Base-by-base conservation (phyloP, 192 early-diverging fungal species). In the Backusella tuberculispora region DNA sequence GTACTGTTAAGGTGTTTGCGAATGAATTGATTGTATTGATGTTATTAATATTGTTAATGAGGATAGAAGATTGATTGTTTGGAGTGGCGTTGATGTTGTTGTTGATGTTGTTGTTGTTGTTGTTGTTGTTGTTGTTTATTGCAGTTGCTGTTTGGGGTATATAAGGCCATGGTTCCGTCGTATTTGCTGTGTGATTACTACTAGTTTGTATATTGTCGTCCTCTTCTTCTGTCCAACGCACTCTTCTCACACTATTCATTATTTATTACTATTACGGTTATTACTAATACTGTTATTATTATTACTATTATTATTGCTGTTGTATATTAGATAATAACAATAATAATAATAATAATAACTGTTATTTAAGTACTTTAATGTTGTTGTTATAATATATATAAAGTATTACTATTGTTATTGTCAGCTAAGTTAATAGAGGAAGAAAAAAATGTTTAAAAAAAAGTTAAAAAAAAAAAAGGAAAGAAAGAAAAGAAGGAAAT, bases 161-260 rank as follows among this genome's bases (percentile, higher is more conserved):
- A 73, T 45, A 73, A 14, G 56, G 34, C 72, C 72, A 73, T 43
- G 63, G 10, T 47, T 26, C 21, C 6, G 19, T 21, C 5, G 37
- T 19, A 9, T 5, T 26, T 29, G 42, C 13, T 37, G 53, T 46
- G 13, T 42, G 29, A 34, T 34, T 0, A 2, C 29, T 34, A 34
- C 29, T 34, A 34, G 29, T 0, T 60, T 60, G 53, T 13, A 26
- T 60, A 24, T 60, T 26, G 5, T 60, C 53, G 21, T 19, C 63
- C 0, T 78, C 77, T 10, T 44, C 26, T 45, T 73, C 72, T 38
- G 44, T 73, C 77, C 77, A 78, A 8, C 72, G 77, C 4, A 74
- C 77, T 72, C 56, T 78, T 56, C 66, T 73, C 42, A 21, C 38
- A 60, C 50, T 72, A 26, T 34, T 19, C 70, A 72, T 72, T 40